phyloP scores from a whole-genome alignment of 1,284 basidiomycete species.

The Cystobasidiaceae sp. region DNA sequence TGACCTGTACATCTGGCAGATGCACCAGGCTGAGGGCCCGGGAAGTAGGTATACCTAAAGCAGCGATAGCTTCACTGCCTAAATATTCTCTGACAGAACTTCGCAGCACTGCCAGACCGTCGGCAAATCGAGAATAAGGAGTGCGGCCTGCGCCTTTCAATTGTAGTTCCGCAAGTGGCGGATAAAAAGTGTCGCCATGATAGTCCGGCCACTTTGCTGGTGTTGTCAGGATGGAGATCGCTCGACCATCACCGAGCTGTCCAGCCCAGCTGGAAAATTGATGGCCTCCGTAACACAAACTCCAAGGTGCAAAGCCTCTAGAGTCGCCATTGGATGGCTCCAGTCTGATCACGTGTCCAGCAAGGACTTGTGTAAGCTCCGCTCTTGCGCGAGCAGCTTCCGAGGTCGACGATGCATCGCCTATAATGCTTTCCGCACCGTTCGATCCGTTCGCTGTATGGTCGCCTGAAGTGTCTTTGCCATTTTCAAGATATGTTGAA shows the following conservation, averaged over 20 bases:
- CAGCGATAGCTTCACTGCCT: conserved; percentile 66
- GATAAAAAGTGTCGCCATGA: conserved; percentile 17
- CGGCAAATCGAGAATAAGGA: conserved; percentile 83
- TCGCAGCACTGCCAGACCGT: conserved; percentile 85
- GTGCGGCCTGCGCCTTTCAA: conserved; percentile 92
- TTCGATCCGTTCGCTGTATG: too few species aligned
- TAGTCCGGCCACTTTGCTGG: conserved; percentile 8
- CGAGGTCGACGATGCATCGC: conserved; percentile 30
- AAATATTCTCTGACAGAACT: conserved; percentile 83
- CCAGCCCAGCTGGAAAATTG: conserved; percentile 65
- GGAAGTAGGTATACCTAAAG: conserved; percentile 80
- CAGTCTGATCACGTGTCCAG: conserved; percentile 69
- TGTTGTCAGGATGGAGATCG: conserved; percentile 62
- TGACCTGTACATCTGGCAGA: conserved; percentile 67
- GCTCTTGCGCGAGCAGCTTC: conserved; percentile 47
- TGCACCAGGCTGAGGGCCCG: conserved; percentile 76
- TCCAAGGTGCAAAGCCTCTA: conserved; percentile 71
- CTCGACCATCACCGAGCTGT: conserved; percentile 93
- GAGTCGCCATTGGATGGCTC: conserved; percentile 46
- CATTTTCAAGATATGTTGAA: conserved; percentile 41
- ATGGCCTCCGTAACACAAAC: conserved; percentile 61
- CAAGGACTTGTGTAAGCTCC: conserved; percentile 71
- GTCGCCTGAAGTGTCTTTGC: too few species aligned
- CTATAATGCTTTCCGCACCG: conserved; percentile 10
- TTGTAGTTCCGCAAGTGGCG: conserved; percentile 59